Percentiles rank a stretch among this genome's conserved stretches.
Evolutionary conservation across 2,329 filamentous ascomycete species (phyloP).

Genomic region (Neoarthrinium moseri): DNA sequence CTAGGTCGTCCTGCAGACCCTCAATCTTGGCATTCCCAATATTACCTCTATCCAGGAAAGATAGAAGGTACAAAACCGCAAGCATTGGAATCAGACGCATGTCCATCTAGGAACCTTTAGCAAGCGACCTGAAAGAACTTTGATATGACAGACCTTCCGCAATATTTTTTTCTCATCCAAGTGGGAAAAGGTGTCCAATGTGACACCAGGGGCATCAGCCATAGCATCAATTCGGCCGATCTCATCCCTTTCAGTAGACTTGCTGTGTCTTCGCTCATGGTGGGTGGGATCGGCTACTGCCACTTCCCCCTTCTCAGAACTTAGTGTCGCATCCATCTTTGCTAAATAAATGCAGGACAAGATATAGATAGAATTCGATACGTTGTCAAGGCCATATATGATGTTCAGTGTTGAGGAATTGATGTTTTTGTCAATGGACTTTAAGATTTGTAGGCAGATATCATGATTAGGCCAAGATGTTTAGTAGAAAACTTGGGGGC

Average conservation of each 20-base stretch:
- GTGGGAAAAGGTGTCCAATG: slow-evolving; percentile 31
- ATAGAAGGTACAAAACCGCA: slow-evolving; percentile 65
- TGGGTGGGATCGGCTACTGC: slow-evolving; percentile 15
- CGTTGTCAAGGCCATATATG: no score
- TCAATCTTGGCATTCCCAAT: slow-evolving; percentile 67
- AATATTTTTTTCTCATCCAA: slow-evolving; percentile 58
- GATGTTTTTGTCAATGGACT: not conserved
- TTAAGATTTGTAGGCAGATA: no score
- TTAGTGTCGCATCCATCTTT: not conserved
- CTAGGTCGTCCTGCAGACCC: slow-evolving; percentile 48
- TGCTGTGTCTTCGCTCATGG: slow-evolving; percentile 11
- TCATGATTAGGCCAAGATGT: no score
- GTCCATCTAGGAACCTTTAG: slow-evolving; percentile 40
- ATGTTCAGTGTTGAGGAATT: not conserved
- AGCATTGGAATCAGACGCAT: slow-evolving; percentile 58
- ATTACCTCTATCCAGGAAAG: slow-evolving; percentile 68
- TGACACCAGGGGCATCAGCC: slow-evolving; percentile 18
- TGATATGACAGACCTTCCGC: slow-evolving; percentile 41
- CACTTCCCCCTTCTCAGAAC: slow-evolving; percentile 16
- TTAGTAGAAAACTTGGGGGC: no score
- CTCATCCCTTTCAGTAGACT: slow-evolving; percentile 8
- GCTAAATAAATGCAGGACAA: not conserved
- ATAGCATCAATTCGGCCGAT: slow-evolving; percentile 18
- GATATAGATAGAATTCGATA: not conserved
- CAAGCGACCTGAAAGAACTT: not conserved